A percentile compares a stretch with the other conserved stretches of the same genome.
phyloP scores from a whole-genome alignment of 1,284 basidiomycete genomes.

The Tranzscheliella williamsii region DNA sequence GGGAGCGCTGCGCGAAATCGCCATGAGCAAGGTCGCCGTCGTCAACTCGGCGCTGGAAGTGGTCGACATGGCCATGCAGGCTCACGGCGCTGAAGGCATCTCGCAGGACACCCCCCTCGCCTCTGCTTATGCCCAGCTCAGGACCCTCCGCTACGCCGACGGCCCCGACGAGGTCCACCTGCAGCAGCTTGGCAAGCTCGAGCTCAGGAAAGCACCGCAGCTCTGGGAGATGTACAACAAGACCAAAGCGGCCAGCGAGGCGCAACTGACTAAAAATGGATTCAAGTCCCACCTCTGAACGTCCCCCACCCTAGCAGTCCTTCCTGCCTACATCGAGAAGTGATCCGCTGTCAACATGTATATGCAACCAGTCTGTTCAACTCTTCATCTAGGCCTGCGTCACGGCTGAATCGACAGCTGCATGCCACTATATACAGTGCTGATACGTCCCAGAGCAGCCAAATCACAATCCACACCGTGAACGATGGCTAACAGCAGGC shows the following conservation, averaged over 20 bases:
- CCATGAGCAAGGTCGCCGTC: slow-evolving; percentile 87
- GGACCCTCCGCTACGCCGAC: slow-evolving; percentile 66
- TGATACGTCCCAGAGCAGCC: too few relatives aligned
- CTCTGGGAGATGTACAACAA: slow-evolving; percentile 44
- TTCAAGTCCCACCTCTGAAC: slow-evolving; percentile 41
- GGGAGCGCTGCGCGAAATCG: slow-evolving; percentile 94
- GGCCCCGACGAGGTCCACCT: slow-evolving; percentile 74
- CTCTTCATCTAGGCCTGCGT: too few relatives aligned
- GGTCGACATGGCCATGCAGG: slow-evolving; percentile 91
- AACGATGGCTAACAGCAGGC: too few relatives aligned
- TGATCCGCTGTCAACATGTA: too few relatives aligned
- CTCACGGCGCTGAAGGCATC: slow-evolving; percentile 86
- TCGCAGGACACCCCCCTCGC: slow-evolving; percentile 87
- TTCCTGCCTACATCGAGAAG: too few relatives aligned
- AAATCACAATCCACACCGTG: too few relatives aligned
- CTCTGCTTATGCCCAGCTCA: slow-evolving; percentile 73
- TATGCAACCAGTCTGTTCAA: too few relatives aligned
- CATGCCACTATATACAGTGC: too few relatives aligned
- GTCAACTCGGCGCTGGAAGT: slow-evolving; percentile 83
- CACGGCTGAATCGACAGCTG: too few relatives aligned
- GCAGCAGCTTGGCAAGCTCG: slow-evolving; percentile 86
- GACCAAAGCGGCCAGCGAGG: slow-evolving; percentile 20
- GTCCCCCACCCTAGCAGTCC: too few relatives aligned
- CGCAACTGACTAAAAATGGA: slow-evolving; percentile 35
- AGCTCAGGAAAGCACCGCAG: slow-evolving; percentile 62